Percentiles rank a stretch among this genome's conserved stretches.
phyloP scores from a whole-genome alignment of 345 rosid species.

The Hibiscus syriacus region DNA sequence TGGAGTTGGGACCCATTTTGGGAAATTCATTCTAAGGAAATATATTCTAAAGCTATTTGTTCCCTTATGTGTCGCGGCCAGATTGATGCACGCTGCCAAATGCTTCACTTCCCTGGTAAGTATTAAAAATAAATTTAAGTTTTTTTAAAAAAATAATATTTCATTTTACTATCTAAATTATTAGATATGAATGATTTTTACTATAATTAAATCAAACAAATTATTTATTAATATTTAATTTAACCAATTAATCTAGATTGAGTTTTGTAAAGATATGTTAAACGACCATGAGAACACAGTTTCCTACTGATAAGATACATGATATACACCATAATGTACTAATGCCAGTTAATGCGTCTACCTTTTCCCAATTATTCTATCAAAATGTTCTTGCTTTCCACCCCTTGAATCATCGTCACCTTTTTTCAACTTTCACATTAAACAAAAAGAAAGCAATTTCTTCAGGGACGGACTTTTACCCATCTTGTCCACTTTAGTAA shows the following conservation, averaged over 20 bases:
- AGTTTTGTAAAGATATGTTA: too few relatives aligned
- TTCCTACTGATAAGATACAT: conserved; percentile 4
- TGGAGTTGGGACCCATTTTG: background rate
- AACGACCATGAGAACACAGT: too few relatives aligned
- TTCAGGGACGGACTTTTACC: too few relatives aligned
- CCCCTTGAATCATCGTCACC: background rate
- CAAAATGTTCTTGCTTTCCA: background rate
- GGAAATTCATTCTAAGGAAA: background rate
- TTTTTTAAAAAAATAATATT: too few relatives aligned
- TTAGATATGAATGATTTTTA: too few relatives aligned
- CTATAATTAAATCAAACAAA: too few relatives aligned
- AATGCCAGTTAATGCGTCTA: conserved; percentile 3
- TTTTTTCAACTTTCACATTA: background rate
- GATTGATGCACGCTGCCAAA: background rate
- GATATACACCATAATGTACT: background rate
- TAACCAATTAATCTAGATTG: too few relatives aligned
- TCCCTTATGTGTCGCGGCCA: conserved; percentile 10
- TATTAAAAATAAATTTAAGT: too few relatives aligned
- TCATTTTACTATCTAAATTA: too few relatives aligned
- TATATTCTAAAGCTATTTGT: background rate
- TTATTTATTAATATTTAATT: too few relatives aligned
- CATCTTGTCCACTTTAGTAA: background rate
- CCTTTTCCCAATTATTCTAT: background rate
- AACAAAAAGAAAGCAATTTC: background rate
- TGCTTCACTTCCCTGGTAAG: conserved; percentile 1